Evolutionary conservation across 2,329 filamentous ascomycete species (phyloP).

Genomic region (Alternaria triticimaculans): DNA sequence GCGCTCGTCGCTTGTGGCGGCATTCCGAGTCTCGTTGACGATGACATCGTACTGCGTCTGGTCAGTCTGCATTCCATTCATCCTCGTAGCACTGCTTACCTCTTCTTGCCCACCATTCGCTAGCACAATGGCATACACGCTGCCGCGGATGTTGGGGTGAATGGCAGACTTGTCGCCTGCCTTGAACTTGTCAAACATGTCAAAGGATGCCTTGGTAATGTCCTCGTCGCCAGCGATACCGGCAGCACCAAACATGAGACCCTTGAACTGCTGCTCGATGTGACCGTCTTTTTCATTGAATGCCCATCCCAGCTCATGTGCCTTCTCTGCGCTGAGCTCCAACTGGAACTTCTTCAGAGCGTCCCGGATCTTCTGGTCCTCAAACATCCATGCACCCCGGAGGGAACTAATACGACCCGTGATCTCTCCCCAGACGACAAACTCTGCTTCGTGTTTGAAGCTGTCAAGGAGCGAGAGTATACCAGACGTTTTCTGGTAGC

Average conservation of each 20-base stretch:
- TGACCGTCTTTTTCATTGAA: conserved; percentile 87
- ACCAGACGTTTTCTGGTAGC: conserved; percentile 92
- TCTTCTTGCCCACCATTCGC: conserved; percentile 86
- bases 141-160: conserved; percentile 88
- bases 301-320: conserved; percentile 86
- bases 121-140: conserved; percentile 84
- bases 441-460: conserved; percentile 82
- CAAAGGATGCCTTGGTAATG: conserved; percentile 79
- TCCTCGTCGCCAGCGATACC: conserved; percentile 80
- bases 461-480: conserved; percentile 84
- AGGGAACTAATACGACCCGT: conserved; percentile 78
- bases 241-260: conserved; percentile 83
- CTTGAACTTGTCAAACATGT: conserved; percentile 88
- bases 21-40: conserved; percentile 75
- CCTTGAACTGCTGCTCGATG: conserved; percentile 93
- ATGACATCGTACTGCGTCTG: conserved; percentile 72
- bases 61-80: conserved; percentile 22
- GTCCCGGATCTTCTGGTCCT: conserved; percentile 74
- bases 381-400: conserved; percentile 86
- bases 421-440: conserved; percentile 95
- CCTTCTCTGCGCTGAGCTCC: conserved; percentile 76
- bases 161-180: conserved; percentile 80
- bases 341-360: conserved; percentile 84
- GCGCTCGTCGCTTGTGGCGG: conserved; percentile 82
- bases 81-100: conserved; percentile 51